These are phyloP conservation scores for Phalaenopsis aphrodite DNA, from an alignment of 106 monocot species.

Conservation along the genomic window DNA sequence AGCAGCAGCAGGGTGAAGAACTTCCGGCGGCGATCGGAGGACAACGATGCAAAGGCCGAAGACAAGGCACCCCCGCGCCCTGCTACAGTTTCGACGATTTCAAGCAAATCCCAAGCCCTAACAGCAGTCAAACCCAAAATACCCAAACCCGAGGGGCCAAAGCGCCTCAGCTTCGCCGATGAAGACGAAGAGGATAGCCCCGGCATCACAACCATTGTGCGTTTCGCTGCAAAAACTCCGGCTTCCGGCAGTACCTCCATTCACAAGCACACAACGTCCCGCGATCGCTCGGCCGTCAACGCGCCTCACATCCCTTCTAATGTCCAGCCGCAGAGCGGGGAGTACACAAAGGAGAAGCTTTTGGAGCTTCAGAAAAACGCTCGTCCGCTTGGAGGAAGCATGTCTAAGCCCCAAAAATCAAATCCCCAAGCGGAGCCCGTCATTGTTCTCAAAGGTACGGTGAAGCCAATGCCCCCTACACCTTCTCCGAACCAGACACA, in stretches of 20 bases:
- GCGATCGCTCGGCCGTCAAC: conserved; percentile 32
- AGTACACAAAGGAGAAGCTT: conserved; percentile 84
- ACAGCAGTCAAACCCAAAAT: conserved; percentile 10
- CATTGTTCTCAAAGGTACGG: conserved; percentile 71
- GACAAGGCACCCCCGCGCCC: conserved; percentile 20
- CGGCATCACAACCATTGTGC: background rate
- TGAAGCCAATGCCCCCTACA: conserved; percentile 41
- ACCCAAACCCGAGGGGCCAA: conserved; percentile 25
- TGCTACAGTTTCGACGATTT: background rate
- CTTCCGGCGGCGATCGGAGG: conserved; percentile 76
- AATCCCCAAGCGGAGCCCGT: conserved; percentile 34
- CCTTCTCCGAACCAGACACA: background rate
- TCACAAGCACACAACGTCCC: conserved; percentile 46
- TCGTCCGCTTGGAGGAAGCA: conserved; percentile 68
- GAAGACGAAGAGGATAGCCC: conserved; percentile 72
- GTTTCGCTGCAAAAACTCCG: conserved; percentile 4
- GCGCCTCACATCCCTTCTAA: conserved; percentile 41
- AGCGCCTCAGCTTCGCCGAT: conserved; percentile 88
- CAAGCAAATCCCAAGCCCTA: conserved; percentile 13
- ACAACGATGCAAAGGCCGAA: conserved; percentile 26
- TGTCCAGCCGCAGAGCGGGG: conserved; percentile 78
- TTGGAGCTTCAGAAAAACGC: conserved; percentile 97
- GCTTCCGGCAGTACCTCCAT: conserved; percentile 13
- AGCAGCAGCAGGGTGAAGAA: conserved; percentile 56
- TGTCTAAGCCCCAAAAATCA: conserved; percentile 19